phyloP scores from a whole-genome alignment of 2,329 filamentous ascomycete species.

The Lachnellula suecica region DNA sequence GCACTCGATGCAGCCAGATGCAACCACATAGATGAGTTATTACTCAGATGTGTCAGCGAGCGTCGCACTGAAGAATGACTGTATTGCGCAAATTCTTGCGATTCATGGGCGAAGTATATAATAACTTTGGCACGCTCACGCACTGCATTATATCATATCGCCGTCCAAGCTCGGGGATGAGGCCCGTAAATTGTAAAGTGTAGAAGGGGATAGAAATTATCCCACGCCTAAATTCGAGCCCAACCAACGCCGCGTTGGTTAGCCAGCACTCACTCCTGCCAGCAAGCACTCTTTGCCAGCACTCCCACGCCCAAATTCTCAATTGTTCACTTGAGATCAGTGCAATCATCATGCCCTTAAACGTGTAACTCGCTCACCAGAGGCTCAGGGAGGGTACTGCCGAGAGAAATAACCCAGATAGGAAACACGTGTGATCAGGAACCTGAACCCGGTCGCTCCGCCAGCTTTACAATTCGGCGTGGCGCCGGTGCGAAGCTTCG shows the following conservation, averaged over 20 bases:
- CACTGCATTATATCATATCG: neutral
- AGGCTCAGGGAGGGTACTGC: too few species aligned
- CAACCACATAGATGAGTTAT: neutral
- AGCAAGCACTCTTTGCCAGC: too few species aligned
- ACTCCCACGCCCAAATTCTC: too few species aligned
- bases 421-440: neutral
- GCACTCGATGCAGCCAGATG: neutral
- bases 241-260: neutral
- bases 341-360: neutral
- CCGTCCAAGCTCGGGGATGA: too few species aligned
- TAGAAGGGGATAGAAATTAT: constrained; percentile 1
- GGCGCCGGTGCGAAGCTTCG: constrained; percentile 1
- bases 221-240: neutral
- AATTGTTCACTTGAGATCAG: too few species aligned
- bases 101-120: neutral
- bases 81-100: neutral
- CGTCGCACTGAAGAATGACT: neutral
- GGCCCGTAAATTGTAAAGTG: too few species aligned
- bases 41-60: constrained; percentile 1
- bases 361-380: neutral
- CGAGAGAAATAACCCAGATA: neutral
- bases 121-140: neutral
- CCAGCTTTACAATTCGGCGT: neutral
- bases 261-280: neutral
- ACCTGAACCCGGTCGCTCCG: neutral